Evolutionary conservation across 2,329 filamentous ascomycete genomes (phyloP), one percentile per base, ranked within the genome.

Genomic region (Scedosporium aurantiacum): DNA sequence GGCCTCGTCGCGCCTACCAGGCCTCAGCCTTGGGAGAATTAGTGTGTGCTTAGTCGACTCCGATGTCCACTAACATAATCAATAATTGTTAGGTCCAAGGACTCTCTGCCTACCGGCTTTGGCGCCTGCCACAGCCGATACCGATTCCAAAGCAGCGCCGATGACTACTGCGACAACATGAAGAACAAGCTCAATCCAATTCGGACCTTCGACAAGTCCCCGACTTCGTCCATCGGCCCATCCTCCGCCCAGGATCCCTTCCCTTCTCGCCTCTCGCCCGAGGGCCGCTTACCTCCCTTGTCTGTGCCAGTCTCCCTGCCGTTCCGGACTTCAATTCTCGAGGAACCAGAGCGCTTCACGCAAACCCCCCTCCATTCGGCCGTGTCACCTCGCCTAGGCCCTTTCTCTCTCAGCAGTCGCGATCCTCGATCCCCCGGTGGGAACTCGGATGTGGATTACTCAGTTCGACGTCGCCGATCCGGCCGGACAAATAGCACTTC

Each of bases 141-240:
- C 62, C 74, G 79, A 62, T 79, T 81, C 64, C 73, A 73, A 57
- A 74, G 76, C 3, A 73, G 74, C 59, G 75, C 76, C 66, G 72
- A 79, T 54, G 72, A 78, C 14, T 78, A 83, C 60, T 78, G 80
- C 63, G 77, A 74, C 63, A 75, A 72, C 59, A 76, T 83, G 67
- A 78, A 82, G 63, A 81, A 80, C 69, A 84, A 81, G 70, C 73
- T 85, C n/a, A 76, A 83, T 62, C 75, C 77, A 1, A 70, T 76
- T 43, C 73, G 76, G 43, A 73, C 71, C 0, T 55, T 60, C 6
- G 58, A 76, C 78, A 7, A 75, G 78, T 1, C 74, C 78, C 23
- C 74, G 75, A 57, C 77, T 78, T 21, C 25, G 25, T 25, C 32
- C n/a, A 32, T 52, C 10, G 10, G 43, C 5, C 37, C 57, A 4